These are phyloP conservation scores for Linaria vulgaris DNA, from an alignment of 257 asterid species.

Conservation along the genomic window DNA sequence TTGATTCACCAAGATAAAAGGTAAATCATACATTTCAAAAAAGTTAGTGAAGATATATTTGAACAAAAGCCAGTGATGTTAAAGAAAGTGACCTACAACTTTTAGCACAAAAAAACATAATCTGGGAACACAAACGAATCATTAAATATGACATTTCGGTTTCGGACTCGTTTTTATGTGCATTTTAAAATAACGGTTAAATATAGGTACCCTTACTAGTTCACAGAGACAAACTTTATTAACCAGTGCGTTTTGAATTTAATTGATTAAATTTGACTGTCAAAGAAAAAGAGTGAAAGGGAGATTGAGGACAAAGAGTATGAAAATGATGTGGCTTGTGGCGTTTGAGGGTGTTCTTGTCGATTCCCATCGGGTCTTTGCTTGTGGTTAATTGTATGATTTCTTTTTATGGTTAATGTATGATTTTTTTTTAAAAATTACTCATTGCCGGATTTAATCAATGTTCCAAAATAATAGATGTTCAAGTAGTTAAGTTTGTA, in stretches of 20 bases:
- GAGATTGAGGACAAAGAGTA: conserved; percentile 41
- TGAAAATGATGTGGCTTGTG: conserved; percentile 32
- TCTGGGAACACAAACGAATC: too few relatives aligned
- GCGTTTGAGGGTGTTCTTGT: not conserved
- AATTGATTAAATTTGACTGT: not conserved
- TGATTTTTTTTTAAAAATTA: too few relatives aligned
- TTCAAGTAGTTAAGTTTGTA: not conserved
- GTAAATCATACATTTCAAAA: too few relatives aligned
- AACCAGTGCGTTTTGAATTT: not conserved
- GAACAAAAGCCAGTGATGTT: too few relatives aligned
- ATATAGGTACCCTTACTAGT: not conserved
- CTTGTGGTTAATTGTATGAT: too few relatives aligned
- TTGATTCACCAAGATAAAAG: too few relatives aligned
- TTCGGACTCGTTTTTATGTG: not conserved
- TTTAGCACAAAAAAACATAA: too few relatives aligned
- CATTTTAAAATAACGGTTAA: conserved; percentile 17
- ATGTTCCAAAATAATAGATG: not conserved
- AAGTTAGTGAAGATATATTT: too few relatives aligned
- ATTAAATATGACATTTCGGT: not conserved
- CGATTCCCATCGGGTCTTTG: too few relatives aligned
- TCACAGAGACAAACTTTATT: not conserved
- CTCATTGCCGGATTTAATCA: not conserved
- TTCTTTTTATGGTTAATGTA: too few relatives aligned
- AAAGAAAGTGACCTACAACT: too few relatives aligned
- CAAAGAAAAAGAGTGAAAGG: not conserved